Evolutionary conservation across 2,329 filamentous ascomycete genomes (phyloP), one percentile per base, ranked within the genome.

Genomic region (Monosporascus sp.): DNA sequence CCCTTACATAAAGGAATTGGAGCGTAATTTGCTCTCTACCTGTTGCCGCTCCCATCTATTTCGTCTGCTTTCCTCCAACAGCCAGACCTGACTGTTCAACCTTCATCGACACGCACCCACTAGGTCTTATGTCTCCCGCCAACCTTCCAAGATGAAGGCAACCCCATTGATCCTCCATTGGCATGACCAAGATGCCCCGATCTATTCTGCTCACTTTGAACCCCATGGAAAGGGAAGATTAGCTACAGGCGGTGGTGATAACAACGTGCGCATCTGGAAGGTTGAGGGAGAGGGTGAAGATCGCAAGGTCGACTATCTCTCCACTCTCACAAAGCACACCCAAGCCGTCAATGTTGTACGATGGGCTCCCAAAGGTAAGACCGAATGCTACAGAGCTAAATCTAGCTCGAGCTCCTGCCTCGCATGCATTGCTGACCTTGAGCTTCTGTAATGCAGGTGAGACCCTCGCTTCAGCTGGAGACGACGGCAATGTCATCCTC

Each of bases 261-360:
- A 96, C 71, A 93, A 97, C 75, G 91, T 99, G 65, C 84, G 94
- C 50, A 59, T 99, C 66, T 99, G 94, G 94, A 93, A 86, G 73
- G 81, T 99, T 63, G 91, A 97, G 59, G 77, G 81, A 49, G 86
- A 88, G 56, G 91, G 90, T 40, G 91, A 96, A 58, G 90, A 95
- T 64, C 83, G 91, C 56, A 95, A 88, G 67, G 89, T 96, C 59
- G 88, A 91, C 54, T 99, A 97, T 69, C 79, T 99, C 37, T 91
- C 91, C 15, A 97, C 93, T 2, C 81, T 99, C 51, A 80, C 86
- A 56, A 97, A 96, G 70, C 94, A 99, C 72, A 95, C 92, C 22
- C 93, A 97, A 72, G 91, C 94, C 45, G 94, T 99, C 64, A 99
- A 99, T 75, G 94, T 99, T 40, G 94, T 99, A 50, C 85, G 94